Evolutionary conservation across 2,329 filamentous ascomycete species (phyloP), one percentile per base, ranked within the genome.

Genomic region (Aureobasidium melanogenum): DNA sequence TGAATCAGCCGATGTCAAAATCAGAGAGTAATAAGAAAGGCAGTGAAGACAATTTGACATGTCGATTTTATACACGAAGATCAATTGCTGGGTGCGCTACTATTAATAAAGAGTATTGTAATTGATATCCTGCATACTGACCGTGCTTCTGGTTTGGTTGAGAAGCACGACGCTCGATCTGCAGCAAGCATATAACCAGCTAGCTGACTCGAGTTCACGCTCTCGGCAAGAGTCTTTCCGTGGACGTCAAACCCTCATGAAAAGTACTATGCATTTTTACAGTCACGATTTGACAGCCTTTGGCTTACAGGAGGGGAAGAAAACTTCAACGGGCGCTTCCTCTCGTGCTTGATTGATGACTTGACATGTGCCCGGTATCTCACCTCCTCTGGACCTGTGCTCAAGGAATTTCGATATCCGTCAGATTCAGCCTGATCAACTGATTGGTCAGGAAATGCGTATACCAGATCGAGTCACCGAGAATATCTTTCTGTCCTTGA

Each of bases 341-440:
- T 24, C 12, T 15, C 22, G 19, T 43, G 19, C 10, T 19, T 22
- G 5, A 10, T 24, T 19, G 19, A 9, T 14, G 5, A 1, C 4
- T 43, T 22, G 12, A 10, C 12, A 1, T 24, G 41, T 22, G 10
- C 41, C 19, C 15, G 22, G 9, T 26, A 10, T 10, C 38, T 41
- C 12, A 3, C 19, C 24, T 12, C 39, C 19, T 43, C 9, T 43
- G 1, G 19, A 14, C 19, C 43, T 28, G 6, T 28, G 2, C 15
- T 24, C 8, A 43, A 30, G 34, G n/a, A 17, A 24, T 48, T 8
- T 62, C 56, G 1, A 58, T 8, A 4, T 44, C 46, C 4, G 32
- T 32, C 50, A 24, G 26, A 12, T 12, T 26, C 32, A 30, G 62
- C 61, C 46, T 65, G 58, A 44, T 56, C 41, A 32, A 19, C 22